Conservation (phyloP, 495 filamentous ascomycete genomes). For the Aspergillus campestris region DNA sequence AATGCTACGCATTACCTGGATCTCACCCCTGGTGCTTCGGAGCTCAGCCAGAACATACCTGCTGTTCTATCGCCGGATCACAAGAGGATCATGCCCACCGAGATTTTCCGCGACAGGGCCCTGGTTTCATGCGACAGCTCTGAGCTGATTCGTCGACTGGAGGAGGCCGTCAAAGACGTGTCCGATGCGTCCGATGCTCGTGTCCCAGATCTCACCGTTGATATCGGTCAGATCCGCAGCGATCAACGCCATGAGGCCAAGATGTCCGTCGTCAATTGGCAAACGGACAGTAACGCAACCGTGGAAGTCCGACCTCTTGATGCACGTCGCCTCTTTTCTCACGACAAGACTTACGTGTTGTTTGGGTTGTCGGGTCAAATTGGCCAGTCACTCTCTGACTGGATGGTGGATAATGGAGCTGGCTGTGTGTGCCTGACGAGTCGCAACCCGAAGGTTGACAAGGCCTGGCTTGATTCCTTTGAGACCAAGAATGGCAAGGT, state of each 20-base stretch:
- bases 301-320: neutral
- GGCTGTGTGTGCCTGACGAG: slow-evolving; percentile 44
- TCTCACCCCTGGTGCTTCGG: no score
- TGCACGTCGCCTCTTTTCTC: neutral
- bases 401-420: slow-evolving; percentile 45
- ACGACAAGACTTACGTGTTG: slow-evolving; percentile 41
- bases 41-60: neutral
- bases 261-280: no score
- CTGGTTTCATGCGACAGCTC: no score
- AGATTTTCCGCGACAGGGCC: no score
- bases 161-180: no score
- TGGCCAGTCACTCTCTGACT: slow-evolving; percentile 46
- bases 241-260: no score
- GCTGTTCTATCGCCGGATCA: neutral
- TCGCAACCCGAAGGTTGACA: slow-evolving; percentile 12
- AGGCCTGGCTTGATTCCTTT: neutral
- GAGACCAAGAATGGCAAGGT: neutral
- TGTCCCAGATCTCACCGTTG: no score
- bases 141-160: no score
- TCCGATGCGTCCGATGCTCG: no score
- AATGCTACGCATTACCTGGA: no score
- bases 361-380: slow-evolving; percentile 46
- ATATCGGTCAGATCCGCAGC: no score
- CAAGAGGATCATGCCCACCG: neutral
- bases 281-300: neutral